Evolutionary conservation across 2,329 filamentous ascomycete species (phyloP), one percentile per base, ranked within the genome.

Genomic region (Epichloe glyceriae): DNA sequence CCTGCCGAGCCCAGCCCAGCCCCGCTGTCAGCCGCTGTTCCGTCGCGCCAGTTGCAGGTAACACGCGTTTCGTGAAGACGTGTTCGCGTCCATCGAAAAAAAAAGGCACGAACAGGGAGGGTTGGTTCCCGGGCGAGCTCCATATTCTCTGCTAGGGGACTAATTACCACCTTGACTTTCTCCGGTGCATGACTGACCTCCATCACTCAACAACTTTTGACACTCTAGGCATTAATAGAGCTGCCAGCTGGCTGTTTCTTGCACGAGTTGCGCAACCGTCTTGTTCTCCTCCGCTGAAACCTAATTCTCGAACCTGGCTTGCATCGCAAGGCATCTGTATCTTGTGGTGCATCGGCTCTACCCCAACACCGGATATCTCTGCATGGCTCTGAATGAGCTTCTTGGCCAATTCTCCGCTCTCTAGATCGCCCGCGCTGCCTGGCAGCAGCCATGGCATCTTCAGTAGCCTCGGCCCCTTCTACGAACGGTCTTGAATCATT

Each of bases 401-500:
- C 33, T 45, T 49, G 51, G 51, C 54, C 50, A 51, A 47, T 44
- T 42, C 26, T 47, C 50, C 50, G 65, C 63, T 65, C 61, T 67
- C 60, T 64, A 69, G 67, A 67, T 68, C 59, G 67, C 64, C 64
- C 51, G 56, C 56, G 66, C 65, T 66, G 67, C 65, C 60, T 63
- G 52, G 60, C 63, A 57, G 60, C 59, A 64, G 66, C 61, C 64
- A 70, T 70, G 65, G 65, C 67, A 67, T 70, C 67, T 68, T 65
- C 66, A 65, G 51, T 50, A 58, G 66, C 63, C 55, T 54, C 61
- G 63, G 64, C 61, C 58, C 54, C 62, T 57, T 55, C 63, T 54
- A 59, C 59, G 54, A 59, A 54, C 34, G 47, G 71, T 59, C 68
- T 82, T 58, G 74, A 79, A 55, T 70, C 72, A 52, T 69, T 82